Evolutionary conservation across 441 rosid species (phyloP).

Genomic region (Populus tomentosa): DNA sequence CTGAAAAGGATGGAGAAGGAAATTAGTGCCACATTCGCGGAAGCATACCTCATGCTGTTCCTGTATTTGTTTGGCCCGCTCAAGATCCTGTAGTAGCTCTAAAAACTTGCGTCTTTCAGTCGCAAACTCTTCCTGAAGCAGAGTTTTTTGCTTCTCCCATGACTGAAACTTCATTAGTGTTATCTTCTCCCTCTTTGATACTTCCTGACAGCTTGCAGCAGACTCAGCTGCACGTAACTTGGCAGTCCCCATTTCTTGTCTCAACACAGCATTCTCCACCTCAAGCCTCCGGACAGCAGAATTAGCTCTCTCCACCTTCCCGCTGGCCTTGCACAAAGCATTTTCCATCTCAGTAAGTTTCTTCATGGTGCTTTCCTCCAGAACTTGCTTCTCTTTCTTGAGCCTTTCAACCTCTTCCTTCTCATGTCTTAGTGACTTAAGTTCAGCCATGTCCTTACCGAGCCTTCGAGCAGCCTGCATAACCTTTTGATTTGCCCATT

Average conservation of each 20-base stretch:
- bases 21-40: slow-evolving; percentile 7
- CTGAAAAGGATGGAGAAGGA: slow-evolving; percentile 19
- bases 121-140: slow-evolving; percentile 72
- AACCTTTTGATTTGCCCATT: slow-evolving; percentile 97
- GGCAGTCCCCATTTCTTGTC: slow-evolving; percentile 75
- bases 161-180: slow-evolving; percentile 57
- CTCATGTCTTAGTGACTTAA: slow-evolving; percentile 80
- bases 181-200: slow-evolving; percentile 70
- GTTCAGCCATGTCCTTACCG: slow-evolving; percentile 74
- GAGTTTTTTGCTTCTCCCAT: slow-evolving; percentile 72
- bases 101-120: slow-evolving; percentile 51
- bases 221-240: slow-evolving; percentile 64
- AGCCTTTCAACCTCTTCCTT: slow-evolving; percentile 83
- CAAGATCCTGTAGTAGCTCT: slow-evolving; percentile 49
- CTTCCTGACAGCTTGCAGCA: slow-evolving; percentile 72
- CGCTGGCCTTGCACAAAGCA: slow-evolving; percentile 68
- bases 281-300: slow-evolving; percentile 70
- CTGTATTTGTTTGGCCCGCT: slow-evolving; percentile 55
- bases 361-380: slow-evolving; percentile 80
- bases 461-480: slow-evolving; percentile 94
- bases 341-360: slow-evolving; percentile 88
- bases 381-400: slow-evolving; percentile 67
- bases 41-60: slow-evolving; percentile 67
- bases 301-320: slow-evolving; percentile 76
- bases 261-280: slow-evolving; percentile 61